Evolutionary conservation across 495 filamentous ascomycete species (phyloP).

Genomic region (Aspergillus leporis): DNA sequence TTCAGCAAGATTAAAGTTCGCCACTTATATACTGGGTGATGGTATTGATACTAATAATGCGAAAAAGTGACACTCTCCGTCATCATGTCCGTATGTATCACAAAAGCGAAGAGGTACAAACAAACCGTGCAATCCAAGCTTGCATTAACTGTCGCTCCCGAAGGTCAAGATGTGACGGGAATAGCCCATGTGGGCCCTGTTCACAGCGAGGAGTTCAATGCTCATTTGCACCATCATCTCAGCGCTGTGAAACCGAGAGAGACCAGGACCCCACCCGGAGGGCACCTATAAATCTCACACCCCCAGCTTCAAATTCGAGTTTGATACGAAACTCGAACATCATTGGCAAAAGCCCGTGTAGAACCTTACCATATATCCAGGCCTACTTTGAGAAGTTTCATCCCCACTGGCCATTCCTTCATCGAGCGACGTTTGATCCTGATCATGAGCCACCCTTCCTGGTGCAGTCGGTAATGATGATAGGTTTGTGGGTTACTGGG

Average conservation of each 20-base stretch:
- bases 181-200: slow-evolving; percentile 10
- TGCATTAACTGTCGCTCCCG: slow-evolving; percentile 12
- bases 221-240: neutral
- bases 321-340: neutral
- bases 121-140: neutral
- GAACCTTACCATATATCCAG: neutral
- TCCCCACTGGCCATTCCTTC: slow-evolving; percentile 16
- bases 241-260: neutral
- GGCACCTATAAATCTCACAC: too few species aligned
- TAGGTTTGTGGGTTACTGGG: neutral
- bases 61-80: neutral
- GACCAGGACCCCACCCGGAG: neutral
- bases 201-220: slow-evolving; percentile 4
- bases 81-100: neutral
- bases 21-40: neutral
- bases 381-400: slow-evolving; percentile 23
- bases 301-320: neutral
- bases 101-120: neutral
- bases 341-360: neutral
- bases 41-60: neutral
- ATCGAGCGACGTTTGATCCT: slow-evolving; percentile 23
- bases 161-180: slow-evolving; percentile 14
- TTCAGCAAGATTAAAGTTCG: too few species aligned
- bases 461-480: neutral
- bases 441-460: slow-evolving; percentile 12